Percentiles rank a stretch among this genome's conserved stretches.
These are phyloP conservation scores for Endogone sp. DNA, from an alignment of 192 early-diverging fungal species.

Conservation along the genomic window DNA sequence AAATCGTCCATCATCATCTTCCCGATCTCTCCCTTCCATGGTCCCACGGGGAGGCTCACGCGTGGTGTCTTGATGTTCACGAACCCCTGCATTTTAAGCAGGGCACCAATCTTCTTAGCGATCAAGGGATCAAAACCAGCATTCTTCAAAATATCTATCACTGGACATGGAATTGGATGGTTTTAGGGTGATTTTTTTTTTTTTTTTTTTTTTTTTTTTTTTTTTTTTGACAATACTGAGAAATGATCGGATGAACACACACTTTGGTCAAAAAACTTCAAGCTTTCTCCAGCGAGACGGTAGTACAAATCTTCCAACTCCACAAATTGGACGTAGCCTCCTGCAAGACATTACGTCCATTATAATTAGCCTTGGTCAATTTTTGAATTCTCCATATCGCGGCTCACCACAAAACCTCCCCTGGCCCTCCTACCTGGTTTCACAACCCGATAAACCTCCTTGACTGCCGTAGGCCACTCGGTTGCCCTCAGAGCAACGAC, in stretches of 20 bases:
- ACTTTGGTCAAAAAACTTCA: background rate
- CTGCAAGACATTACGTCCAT: too few relatives aligned
- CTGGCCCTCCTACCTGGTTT: too few relatives aligned
- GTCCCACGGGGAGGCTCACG: background rate
- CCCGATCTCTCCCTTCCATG: background rate
- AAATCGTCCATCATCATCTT: background rate
- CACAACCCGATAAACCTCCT: constrained; percentile 7
- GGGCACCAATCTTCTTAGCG: too few relatives aligned
- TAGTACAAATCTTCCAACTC: background rate
- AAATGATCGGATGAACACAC: background rate
- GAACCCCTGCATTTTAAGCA: too few relatives aligned
- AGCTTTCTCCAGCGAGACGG: background rate
- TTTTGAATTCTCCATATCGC: too few relatives aligned
- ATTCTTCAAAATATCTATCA: background rate
- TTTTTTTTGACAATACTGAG: too few relatives aligned
- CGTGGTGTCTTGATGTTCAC: background rate
- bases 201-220: too few relatives aligned
- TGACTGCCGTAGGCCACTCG: constrained; percentile 12
- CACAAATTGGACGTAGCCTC: background rate
- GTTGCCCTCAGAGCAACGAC: constrained; percentile 6
- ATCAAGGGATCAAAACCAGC: background rate
- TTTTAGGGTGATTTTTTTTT: background rate
- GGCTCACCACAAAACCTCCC: too few relatives aligned
- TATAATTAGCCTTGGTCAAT: too few relatives aligned
- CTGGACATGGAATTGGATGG: background rate